phyloP scores from a whole-genome alignment of 2,329 filamentous ascomycete species.

The Clarireedia paspali region DNA sequence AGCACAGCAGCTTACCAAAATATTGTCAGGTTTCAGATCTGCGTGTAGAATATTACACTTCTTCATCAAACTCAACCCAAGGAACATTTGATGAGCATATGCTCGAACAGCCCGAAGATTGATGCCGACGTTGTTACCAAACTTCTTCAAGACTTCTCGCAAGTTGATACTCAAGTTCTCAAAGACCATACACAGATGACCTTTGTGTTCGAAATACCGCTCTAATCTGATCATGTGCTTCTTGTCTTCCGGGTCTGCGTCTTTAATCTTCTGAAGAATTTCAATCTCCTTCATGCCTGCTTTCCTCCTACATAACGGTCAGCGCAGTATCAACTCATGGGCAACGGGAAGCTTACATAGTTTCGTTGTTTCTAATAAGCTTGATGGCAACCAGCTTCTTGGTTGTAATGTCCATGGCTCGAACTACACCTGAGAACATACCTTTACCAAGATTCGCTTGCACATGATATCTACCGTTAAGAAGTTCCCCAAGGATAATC shows the following conservation, averaged over 20 bases:
- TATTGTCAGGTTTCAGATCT: constrained; percentile 96
- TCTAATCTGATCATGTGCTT: constrained; percentile 88
- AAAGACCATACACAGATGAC: constrained; percentile 93
- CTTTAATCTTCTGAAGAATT: constrained; percentile 80
- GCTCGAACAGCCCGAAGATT: constrained; percentile 79
- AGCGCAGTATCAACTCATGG: constrained; percentile 15
- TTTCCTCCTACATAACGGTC: constrained; percentile 48
- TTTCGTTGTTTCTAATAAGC: constrained; percentile 94
- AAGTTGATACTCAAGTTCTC: constrained; percentile 92
- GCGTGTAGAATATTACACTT: constrained; percentile 92
- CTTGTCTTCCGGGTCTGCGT: constrained; percentile 78
- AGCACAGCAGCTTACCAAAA: constrained; percentile 44
- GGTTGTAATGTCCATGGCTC: constrained; percentile 69
- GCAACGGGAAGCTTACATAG: constrained; percentile 45
- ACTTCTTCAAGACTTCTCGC: constrained; percentile 90
- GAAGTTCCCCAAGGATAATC: constrained; percentile 81
- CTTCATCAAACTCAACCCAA: constrained; percentile 78
- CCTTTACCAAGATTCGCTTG: constrained; percentile 83
- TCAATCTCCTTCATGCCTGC: constrained; percentile 92
- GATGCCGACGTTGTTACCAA: constrained; percentile 88
- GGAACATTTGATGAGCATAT: constrained; percentile 91
- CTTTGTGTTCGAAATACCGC: constrained; percentile 85
- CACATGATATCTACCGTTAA: constrained; percentile 84
- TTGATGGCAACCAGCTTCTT: constrained; percentile 87
- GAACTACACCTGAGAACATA: constrained; percentile 95